Conservation (phyloP, 305 asterid genomes). For the Nicotiana rustica region DNA sequence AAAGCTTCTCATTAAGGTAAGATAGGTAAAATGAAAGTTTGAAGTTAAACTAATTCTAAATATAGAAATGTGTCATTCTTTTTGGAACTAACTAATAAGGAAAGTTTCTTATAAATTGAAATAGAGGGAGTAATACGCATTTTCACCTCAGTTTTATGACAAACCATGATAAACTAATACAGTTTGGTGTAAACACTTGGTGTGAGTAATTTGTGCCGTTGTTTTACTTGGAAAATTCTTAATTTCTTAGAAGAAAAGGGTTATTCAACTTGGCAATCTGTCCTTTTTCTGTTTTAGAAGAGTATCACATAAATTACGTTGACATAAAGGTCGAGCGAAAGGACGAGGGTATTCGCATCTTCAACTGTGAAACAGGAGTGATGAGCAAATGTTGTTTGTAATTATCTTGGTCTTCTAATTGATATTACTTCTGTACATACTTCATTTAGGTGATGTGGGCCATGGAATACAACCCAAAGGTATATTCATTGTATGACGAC, state of each 20-base stretch:
- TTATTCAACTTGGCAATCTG: background rate
- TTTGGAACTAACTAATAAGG: no score
- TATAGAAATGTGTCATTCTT: no score
- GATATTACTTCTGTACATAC: background rate
- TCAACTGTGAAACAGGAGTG: slow-evolving; percentile 5
- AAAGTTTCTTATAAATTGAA: no score
- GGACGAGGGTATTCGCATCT: background rate
- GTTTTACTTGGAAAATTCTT: background rate
- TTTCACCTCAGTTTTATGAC: no score
- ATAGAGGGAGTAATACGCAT: no score
- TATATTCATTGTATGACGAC: slow-evolving; percentile 50
- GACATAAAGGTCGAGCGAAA: background rate
- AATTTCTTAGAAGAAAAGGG: background rate
- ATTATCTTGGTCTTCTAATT: background rate
- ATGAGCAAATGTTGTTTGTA: slow-evolving; percentile 16
- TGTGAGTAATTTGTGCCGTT: background rate
- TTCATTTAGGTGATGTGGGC: slow-evolving; percentile 93
- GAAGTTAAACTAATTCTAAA: no score
- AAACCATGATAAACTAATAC: background rate
- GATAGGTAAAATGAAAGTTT: no score
- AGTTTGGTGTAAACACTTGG: background rate
- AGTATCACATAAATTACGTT: background rate
- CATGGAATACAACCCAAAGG: slow-evolving; percentile 91
- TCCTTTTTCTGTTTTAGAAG: background rate
- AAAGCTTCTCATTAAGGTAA: no score